Conservation (phyloP, 148 eudicot species). For the Chenopodium berlandieri region DNA sequence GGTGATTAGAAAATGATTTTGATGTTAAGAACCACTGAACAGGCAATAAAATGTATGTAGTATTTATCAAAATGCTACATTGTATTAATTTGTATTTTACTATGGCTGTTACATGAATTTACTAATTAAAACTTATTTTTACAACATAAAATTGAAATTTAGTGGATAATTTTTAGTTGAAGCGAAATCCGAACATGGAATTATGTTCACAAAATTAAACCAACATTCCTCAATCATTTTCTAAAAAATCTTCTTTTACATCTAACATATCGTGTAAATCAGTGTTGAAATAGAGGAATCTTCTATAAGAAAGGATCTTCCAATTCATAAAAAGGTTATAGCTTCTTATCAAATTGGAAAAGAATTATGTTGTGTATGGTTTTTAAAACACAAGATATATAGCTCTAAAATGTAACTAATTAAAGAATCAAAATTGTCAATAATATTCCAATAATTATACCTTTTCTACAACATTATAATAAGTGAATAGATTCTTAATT, state of each 20-base stretch:
- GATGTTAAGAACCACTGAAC: no score
- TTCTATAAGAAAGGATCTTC: background rate
- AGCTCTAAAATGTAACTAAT: background rate
- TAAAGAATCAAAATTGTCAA: conserved; percentile 9
- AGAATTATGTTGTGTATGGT: background rate
- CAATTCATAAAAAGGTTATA: background rate
- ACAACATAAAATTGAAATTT: no score
- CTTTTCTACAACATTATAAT: conserved; percentile 2
- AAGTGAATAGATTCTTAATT: conserved; percentile 17
- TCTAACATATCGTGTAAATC: no score
- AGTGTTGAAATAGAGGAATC: background rate
- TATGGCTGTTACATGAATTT: no score
- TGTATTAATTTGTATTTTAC: no score
- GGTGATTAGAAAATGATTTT: no score
- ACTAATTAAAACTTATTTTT: no score
- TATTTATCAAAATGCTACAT: no score
- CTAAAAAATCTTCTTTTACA: background rate
- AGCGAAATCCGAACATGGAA: no score
- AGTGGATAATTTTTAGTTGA: no score
- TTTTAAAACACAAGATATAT: background rate
- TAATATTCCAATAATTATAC: background rate
- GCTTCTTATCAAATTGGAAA: background rate
- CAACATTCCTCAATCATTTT: background rate
- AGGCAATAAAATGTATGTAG: no score
- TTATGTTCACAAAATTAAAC: background rate